phyloP scores from a whole-genome alignment of 2,329 filamentous ascomycete genomes.

The Sporothrix pallida region DNA sequence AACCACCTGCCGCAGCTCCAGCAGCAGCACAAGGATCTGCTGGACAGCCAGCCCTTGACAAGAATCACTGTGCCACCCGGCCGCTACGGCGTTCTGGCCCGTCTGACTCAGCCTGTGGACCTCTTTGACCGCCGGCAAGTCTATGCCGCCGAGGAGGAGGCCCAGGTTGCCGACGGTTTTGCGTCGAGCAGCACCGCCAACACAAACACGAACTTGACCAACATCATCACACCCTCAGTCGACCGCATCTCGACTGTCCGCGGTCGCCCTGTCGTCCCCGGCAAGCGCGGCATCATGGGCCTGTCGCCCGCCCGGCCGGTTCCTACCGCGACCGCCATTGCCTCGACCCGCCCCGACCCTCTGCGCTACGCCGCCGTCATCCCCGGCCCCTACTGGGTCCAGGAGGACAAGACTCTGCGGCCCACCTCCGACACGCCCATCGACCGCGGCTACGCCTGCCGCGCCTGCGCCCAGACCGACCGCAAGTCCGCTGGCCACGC shows the following conservation, averaged over 20 bases:
- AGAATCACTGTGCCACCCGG: constrained; percentile 34
- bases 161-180: background rate
- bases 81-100: constrained; percentile 37
- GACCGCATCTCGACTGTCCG: background rate
- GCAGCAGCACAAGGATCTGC: background rate
- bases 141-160: constrained; percentile 14
- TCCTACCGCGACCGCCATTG: background rate
- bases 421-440: constrained; percentile 2
- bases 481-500: constrained; percentile 28
- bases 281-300: constrained; percentile 9
- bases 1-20: background rate
- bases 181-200: background rate
- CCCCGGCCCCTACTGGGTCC: constrained; percentile 36
- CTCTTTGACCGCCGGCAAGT: constrained; percentile 35
- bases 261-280: background rate
- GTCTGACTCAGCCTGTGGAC: constrained; percentile 33
- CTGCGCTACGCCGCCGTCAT: constrained; percentile 37
- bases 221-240: background rate
- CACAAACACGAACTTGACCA: background rate
- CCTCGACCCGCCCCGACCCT: constrained; percentile 28
- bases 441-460: constrained; percentile 35
- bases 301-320: background rate
- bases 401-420: background rate
- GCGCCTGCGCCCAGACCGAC: constrained; percentile 35
- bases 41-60: constrained; percentile 13